Conservation (phyloP, 139 green algal species). For the Desmodesmus armatus region DNA sequence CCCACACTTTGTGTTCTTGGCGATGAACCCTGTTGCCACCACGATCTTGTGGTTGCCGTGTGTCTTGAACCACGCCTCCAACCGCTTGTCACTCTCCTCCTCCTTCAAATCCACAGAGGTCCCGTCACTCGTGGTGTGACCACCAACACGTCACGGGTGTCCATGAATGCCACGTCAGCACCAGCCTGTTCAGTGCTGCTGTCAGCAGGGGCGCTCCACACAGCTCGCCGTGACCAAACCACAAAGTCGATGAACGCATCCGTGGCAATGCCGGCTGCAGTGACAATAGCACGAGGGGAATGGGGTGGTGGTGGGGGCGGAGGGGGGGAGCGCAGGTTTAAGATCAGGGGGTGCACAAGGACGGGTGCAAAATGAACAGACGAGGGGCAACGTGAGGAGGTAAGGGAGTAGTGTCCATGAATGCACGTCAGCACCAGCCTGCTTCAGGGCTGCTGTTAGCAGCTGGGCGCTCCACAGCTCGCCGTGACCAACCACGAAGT, state of each 20-base stretch:
- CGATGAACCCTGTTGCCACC: slow-evolving; percentile 96
- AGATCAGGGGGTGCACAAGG: background rate
- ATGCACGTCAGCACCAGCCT: background rate
- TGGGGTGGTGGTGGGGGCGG: background rate
- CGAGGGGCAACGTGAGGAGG: background rate
- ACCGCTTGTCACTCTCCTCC: slow-evolving; percentile 64
- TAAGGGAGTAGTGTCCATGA: background rate
- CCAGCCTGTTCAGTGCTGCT: slow-evolving; percentile 60
- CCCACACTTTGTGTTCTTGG: slow-evolving; percentile 62
- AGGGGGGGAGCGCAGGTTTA: background rate
- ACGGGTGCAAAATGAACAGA: background rate
- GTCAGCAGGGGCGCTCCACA: slow-evolving; percentile 95
- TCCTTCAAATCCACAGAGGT: slow-evolving; percentile 92
- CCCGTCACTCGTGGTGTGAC: slow-evolving; percentile 76
- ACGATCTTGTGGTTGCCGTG: slow-evolving; percentile 72
- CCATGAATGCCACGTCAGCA: slow-evolving; percentile 83
- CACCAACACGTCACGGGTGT: slow-evolving; percentile 95
- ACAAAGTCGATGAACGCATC: slow-evolving; percentile 96
- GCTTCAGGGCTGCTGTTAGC: slow-evolving; percentile 7
- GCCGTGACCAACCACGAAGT: slow-evolving; percentile 98
- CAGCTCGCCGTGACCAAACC: slow-evolving; percentile 96
- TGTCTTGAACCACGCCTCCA: slow-evolving; percentile 82
- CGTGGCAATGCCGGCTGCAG: slow-evolving; percentile 86
- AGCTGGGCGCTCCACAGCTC: slow-evolving; percentile 98
- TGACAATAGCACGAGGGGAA: background rate